Evolutionary conservation across 1,284 basidiomycete genomes (phyloP).

Genomic region (Boletellus deceptivus): DNA sequence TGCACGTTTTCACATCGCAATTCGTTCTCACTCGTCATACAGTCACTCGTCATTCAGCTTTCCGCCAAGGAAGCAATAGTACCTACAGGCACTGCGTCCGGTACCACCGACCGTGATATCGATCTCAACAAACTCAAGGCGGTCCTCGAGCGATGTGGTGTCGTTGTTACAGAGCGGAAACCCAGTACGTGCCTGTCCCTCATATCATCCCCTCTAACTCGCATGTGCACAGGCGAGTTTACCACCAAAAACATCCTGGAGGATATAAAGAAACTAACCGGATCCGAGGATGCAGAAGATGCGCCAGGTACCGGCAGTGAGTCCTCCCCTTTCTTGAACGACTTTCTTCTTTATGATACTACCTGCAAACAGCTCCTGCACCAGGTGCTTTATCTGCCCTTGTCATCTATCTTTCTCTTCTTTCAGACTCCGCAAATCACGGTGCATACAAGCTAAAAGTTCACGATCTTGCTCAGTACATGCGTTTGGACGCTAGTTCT

Average conservation of each 20-base stretch:
- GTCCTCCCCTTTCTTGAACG: background rate
- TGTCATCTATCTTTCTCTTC: constrained; percentile 79
- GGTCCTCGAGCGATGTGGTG: constrained; percentile 86
- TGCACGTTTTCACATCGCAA: background rate
- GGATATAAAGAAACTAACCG: constrained; percentile 75
- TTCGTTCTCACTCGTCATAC: constrained; percentile 3
- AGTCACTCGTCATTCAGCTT: constrained; percentile 95
- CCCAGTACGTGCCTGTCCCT: constrained; percentile 52
- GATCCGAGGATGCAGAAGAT: constrained; percentile 23
- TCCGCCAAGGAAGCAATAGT: constrained; percentile 93
- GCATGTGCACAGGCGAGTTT: constrained; percentile 69
- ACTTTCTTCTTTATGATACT: constrained; percentile 25
- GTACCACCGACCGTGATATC: constrained; percentile 76
- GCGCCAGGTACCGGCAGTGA: constrained; percentile 12
- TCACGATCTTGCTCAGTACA: constrained; percentile 93
- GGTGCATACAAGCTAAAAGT: constrained; percentile 79
- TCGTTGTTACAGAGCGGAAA: constrained; percentile 88
- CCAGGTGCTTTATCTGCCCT: constrained; percentile 74
- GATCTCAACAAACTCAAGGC: constrained; percentile 84
- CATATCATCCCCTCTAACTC: background rate
- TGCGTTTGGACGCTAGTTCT: constrained; percentile 95
- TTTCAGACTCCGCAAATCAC: constrained; percentile 82
- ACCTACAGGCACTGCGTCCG: constrained; percentile 63
- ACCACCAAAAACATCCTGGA: constrained; percentile 78
- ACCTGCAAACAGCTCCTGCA: constrained; percentile 28